Evolutionary conservation across 1,284 basidiomycete species (phyloP).

Genomic region (Rhodotorula sp.): DNA sequence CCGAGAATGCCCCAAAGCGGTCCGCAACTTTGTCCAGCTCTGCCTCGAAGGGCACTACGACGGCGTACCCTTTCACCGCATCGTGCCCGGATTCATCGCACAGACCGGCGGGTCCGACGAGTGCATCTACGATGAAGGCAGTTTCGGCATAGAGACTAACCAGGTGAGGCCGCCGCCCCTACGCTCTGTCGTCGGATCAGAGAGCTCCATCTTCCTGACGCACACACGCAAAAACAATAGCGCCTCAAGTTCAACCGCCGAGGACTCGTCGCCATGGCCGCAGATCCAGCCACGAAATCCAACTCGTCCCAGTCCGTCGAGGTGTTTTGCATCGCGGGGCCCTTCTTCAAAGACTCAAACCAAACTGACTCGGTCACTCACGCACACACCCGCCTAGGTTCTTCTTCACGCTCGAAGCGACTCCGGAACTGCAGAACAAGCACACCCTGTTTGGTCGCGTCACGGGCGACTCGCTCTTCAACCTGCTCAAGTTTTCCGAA

Average conservation of each 20-base stretch:
- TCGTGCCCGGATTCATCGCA: slow-evolving; percentile 49
- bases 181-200: too few relatives aligned
- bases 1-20: slow-evolving; percentile 89
- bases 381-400: slow-evolving; percentile 59
- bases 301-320: slow-evolving; percentile 52
- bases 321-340: too few relatives aligned
- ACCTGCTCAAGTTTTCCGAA: slow-evolving; percentile 64
- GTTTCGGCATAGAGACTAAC: slow-evolving; percentile 41
- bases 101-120: slow-evolving; percentile 63
- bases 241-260: slow-evolving; percentile 75
- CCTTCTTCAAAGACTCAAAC: too few relatives aligned
- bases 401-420: slow-evolving; percentile 74
- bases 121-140: slow-evolving; percentile 45
- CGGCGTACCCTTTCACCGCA: slow-evolving; percentile 83
- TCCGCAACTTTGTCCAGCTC: slow-evolving; percentile 62
- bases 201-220: too few relatives aligned
- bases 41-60: slow-evolving; percentile 74
- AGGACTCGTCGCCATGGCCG: slow-evolving; percentile 91
- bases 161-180: too few relatives aligned
- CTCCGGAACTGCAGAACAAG: slow-evolving; percentile 71
- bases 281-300: slow-evolving; percentile 61
- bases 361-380: slow-evolving; percentile 52
- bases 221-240: slow-evolving; percentile 57
- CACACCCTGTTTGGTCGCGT: slow-evolving; percentile 47
- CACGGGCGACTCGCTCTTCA: slow-evolving; percentile 50